These are phyloP conservation scores for Diaporthe humulicola DNA, from an alignment of 2,329 filamentous ascomycete species.

Conservation along the genomic window DNA sequence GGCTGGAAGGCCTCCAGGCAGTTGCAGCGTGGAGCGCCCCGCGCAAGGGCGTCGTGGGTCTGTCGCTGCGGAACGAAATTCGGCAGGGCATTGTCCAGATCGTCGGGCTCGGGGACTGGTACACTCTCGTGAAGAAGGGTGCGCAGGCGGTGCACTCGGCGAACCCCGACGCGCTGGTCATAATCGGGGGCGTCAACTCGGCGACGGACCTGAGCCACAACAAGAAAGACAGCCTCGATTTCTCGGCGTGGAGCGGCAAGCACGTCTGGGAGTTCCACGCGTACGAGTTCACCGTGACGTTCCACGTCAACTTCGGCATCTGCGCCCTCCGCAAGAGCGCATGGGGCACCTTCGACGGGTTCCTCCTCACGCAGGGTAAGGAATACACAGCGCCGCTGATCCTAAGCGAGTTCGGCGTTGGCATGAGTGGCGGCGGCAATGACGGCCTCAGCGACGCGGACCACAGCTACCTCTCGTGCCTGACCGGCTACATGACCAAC, in stretches of 20 bases:
- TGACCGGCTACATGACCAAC: slow-evolving; percentile 63
- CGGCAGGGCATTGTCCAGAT: slow-evolving; percentile 63
- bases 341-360: slow-evolving; percentile 64
- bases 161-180: slow-evolving; percentile 65
- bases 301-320: slow-evolving; percentile 54
- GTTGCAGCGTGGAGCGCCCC: slow-evolving; percentile 64
- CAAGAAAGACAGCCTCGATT: slow-evolving; percentile 56
- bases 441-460: slow-evolving; percentile 60
- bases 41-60: slow-evolving; percentile 65
- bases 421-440: slow-evolving; percentile 57
- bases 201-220: slow-evolving; percentile 66
- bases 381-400: slow-evolving; percentile 67
- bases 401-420: slow-evolving; percentile 71
- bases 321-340: slow-evolving; percentile 58
- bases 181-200: slow-evolving; percentile 67
- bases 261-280: slow-evolving; percentile 73
- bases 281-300: slow-evolving; percentile 68
- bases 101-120: slow-evolving; percentile 64
- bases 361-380: slow-evolving; percentile 62
- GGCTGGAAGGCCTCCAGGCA: slow-evolving; percentile 64
- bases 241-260: slow-evolving; percentile 61
- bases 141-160: slow-evolving; percentile 63
- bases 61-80: slow-evolving; percentile 71
- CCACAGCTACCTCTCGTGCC: slow-evolving; percentile 63
- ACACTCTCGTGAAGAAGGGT: slow-evolving; percentile 60